These are phyloP conservation scores for Aaosphaeria arxii DNA, from an alignment of 2,329 filamentous ascomycete species.

Conservation along the genomic window DNA sequence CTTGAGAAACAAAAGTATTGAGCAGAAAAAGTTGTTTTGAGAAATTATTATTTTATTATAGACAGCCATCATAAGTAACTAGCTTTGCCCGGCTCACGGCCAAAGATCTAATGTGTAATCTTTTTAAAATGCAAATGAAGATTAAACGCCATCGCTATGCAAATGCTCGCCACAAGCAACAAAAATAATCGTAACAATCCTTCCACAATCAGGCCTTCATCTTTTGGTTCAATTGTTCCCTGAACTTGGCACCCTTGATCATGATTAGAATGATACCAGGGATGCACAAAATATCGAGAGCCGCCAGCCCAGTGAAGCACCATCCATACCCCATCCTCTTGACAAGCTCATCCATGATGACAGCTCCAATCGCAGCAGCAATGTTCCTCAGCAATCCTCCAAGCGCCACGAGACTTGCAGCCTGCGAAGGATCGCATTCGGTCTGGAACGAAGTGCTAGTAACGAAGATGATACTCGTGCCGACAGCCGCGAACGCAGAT, in stretches of 20 bases:
- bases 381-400: constrained; percentile 36
- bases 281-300: constrained; percentile 16
- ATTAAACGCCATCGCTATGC: no score
- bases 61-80: no score
- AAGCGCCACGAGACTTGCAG: constrained; percentile 37
- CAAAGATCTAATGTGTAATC: no score
- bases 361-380: constrained; percentile 33
- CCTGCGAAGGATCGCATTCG: constrained; percentile 32
- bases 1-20: no score
- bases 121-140: no score
- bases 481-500: constrained; percentile 31
- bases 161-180: no score
- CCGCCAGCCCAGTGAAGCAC: constrained; percentile 35
- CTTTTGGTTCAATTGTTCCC: constrained; percentile 1
- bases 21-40: no score
- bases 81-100: no score
- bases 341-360: constrained; percentile 27
- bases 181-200: no score
- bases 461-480: constrained; percentile 40
- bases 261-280: constrained; percentile 2
- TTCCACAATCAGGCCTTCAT: background rate
- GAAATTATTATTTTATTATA: no score
- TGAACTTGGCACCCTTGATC: constrained; percentile 1
- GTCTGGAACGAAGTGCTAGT: constrained; percentile 37
- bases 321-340: constrained; percentile 32